Evolutionary conservation across 768 basidiomycete genomes (phyloP).

Genomic region (Tephrocybe sp.): DNA sequence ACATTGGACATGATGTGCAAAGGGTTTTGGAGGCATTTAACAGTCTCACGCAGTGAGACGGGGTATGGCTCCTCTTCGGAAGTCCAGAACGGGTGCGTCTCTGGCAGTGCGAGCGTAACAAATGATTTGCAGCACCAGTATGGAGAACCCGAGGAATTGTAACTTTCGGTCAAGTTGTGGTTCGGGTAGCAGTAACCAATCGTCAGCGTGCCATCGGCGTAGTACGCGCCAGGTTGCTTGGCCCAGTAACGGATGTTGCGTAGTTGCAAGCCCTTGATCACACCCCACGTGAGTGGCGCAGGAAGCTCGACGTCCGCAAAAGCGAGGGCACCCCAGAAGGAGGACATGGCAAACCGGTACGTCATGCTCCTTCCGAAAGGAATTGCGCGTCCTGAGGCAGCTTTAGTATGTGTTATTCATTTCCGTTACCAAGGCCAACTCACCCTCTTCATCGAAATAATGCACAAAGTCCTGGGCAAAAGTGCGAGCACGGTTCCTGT

Average conservation of each 20-base stretch:
- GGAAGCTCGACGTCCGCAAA: slow-evolving; percentile 69
- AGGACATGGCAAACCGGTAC: slow-evolving; percentile 80
- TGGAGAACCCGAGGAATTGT: slow-evolving; percentile 75
- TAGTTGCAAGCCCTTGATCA: slow-evolving; percentile 68
- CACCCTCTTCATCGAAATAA: slow-evolving; percentile 74
- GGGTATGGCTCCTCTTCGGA: slow-evolving; percentile 68
- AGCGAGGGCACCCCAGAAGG: slow-evolving; percentile 74
- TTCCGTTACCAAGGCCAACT: slow-evolving; percentile 8
- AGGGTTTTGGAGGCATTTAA: slow-evolving; percentile 56
- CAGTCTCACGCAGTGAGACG: slow-evolving; percentile 36
- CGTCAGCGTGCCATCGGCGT: slow-evolving; percentile 65
- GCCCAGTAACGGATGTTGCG: slow-evolving; percentile 75
- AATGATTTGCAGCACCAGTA: slow-evolving; percentile 86
- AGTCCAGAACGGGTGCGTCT: slow-evolving; percentile 71
- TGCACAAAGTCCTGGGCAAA: slow-evolving; percentile 72
- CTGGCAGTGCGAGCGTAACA: slow-evolving; percentile 58
- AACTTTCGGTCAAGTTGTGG: slow-evolving; percentile 75
- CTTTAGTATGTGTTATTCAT: not conserved
- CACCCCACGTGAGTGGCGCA: slow-evolving; percentile 71
- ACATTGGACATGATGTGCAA: slow-evolving; percentile 65
- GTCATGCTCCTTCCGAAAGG: slow-evolving; percentile 76
- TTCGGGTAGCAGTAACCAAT: slow-evolving; percentile 72
- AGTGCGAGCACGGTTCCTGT: slow-evolving; percentile 55
- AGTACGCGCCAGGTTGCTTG: slow-evolving; percentile 57
- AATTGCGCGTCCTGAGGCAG: slow-evolving; percentile 58